Percentiles rank a stretch among this genome's conserved stretches.
phyloP scores from a whole-genome alignment of 257 asterid species.

The Scutellaria baicalensis region DNA sequence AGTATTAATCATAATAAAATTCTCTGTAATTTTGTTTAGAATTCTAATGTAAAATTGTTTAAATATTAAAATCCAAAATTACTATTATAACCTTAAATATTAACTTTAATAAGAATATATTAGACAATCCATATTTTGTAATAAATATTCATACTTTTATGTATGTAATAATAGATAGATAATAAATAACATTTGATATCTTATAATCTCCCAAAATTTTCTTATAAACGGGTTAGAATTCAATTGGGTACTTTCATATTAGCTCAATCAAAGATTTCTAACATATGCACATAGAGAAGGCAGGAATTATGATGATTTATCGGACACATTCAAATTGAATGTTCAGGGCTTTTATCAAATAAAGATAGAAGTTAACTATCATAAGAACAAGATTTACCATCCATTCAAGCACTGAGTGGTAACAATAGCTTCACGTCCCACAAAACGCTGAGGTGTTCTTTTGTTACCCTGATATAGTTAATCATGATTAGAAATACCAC shows the following conservation, averaged over 20 bases:
- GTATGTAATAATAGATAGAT: too few relatives aligned
- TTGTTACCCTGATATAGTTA: constrained; percentile 79
- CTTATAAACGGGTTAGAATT: background rate
- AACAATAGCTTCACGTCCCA: constrained; percentile 92
- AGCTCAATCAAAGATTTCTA: background rate
- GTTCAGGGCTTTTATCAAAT: background rate
- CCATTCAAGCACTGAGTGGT: constrained; percentile 94
- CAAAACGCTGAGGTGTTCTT: constrained; percentile 93
- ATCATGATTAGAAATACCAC: constrained; percentile 23
- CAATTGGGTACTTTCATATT: too few relatives aligned
- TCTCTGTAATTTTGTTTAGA: too few relatives aligned
- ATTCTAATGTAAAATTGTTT: too few relatives aligned
- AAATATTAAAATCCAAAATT: too few relatives aligned
- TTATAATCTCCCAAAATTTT: background rate
- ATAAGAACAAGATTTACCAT: constrained; percentile 47
- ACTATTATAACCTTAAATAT: too few relatives aligned
- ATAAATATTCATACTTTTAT: too few relatives aligned
- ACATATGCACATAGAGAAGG: background rate
- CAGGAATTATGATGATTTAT: background rate
- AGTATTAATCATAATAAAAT: too few relatives aligned
- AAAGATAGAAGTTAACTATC: background rate
- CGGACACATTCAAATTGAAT: background rate
- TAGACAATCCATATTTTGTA: too few relatives aligned
- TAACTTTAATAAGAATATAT: too few relatives aligned
- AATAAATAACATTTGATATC: too few relatives aligned